Base-by-base conservation (phyloP, 495 filamentous ascomycete species). In the Evernia prunastri region DNA sequence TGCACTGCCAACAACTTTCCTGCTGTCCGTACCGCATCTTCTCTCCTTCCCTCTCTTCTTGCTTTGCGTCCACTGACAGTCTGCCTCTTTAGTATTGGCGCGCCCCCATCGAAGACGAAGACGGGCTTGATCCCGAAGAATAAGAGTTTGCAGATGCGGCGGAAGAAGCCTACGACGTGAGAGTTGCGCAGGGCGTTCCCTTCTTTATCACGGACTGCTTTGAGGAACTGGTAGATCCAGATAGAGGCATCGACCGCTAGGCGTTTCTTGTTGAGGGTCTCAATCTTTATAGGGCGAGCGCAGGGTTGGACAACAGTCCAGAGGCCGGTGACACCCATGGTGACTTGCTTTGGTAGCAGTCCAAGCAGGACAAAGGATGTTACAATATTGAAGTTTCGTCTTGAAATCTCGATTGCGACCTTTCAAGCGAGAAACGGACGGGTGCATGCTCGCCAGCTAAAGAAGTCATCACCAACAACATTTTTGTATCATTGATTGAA, bases 221-320 rank as follows among this genome's bases (percentile, higher is more conserved):
- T 98, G 66, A 98, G 83, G 72, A 98, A 98, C 73, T 98, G 94
- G 78, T 98, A 98, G 64, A 98, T 97, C 94, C 94, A 98, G 71
- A 97, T 98, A 4, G 91, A 96, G 59, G 95, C 94, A 76, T 98
- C 94, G 74, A 98, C 90, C 36, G 94, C 94, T 64, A 98, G 86
- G 29, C 94, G 90, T 73, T 96, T 96, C 65, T 87, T 87, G 73
- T 96, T 96, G 59, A 98, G 87, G 2, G 94, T 96, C 72, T 95
- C 91, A 68, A 98, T 89, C 75, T 96, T 96, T 64, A 94, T 92
- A 36, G 80, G 81, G 58, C 81, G 77, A 33, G 93, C 94, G 71
- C 88, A 96, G 39, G 94, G 94, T 74, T 95, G 89, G 64, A 96
- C 80, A 57, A 98, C 88, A 47, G 88, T 90, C 94, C 94, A 98